phyloP scores from a whole-genome alignment of 2,329 filamentous ascomycete genomes.

The Verticillium dahliae region DNA sequence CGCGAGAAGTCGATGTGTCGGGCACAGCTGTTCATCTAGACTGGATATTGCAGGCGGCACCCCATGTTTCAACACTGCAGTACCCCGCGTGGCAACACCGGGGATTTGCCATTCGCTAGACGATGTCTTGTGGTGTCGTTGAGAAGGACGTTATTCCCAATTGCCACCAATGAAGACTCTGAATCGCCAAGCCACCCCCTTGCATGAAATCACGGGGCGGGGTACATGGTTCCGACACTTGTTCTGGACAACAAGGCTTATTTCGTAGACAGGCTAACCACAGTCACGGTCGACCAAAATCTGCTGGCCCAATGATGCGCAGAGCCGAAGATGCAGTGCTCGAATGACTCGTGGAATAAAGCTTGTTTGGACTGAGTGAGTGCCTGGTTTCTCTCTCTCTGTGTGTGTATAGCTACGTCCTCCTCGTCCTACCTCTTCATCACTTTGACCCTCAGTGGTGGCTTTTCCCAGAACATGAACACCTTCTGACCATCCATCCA shows the following conservation, averaged over 20 bases:
- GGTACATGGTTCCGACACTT: background rate
- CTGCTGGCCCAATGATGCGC: background rate
- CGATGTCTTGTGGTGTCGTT: background rate
- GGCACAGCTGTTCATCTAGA: background rate
- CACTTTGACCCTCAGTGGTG: slow-evolving; percentile 9
- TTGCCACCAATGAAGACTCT: background rate
- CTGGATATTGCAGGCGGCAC: background rate
- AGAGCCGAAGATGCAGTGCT: background rate
- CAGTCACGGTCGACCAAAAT: background rate
- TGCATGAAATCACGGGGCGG: background rate
- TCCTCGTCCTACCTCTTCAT: background rate
- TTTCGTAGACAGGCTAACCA: background rate
- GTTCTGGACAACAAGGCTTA: background rate
- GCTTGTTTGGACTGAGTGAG: background rate
- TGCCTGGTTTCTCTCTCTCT: no score
- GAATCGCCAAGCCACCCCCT: background rate
- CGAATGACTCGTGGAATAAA: background rate
- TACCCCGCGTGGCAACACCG: background rate
- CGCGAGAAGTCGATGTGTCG: background rate
- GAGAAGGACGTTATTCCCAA: background rate
- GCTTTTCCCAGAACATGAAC: slow-evolving; percentile 30
- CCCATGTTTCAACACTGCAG: background rate
- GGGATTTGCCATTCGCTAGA: background rate
- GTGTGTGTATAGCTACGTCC: no score
- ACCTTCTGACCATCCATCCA: slow-evolving; percentile 32